These are phyloP conservation scores for Alternaria infectoria DNA, from an alignment of 2,329 filamentous ascomycete genomes.

Conservation along the genomic window DNA sequence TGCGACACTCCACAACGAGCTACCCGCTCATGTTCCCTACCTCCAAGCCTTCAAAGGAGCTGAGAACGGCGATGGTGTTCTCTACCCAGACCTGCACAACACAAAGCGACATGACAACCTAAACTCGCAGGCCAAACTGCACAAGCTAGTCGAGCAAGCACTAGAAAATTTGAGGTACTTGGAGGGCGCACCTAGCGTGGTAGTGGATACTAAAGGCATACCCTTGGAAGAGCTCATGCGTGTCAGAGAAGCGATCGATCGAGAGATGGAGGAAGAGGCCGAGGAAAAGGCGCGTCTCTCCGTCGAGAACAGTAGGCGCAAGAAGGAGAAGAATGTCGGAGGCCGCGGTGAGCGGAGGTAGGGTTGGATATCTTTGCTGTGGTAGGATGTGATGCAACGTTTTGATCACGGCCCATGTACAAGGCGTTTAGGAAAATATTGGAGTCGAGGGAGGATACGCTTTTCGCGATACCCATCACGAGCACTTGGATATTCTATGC, in stretches of 20 bases:
- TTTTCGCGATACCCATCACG: neutral
- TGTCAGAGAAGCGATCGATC: conserved; percentile 72
- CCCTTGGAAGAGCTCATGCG: conserved; percentile 67
- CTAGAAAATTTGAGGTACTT: conserved; percentile 88
- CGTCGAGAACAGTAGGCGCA: conserved; percentile 53
- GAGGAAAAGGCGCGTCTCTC: conserved; percentile 67
- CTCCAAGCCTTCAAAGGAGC: conserved; percentile 82
- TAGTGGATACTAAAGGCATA: conserved; percentile 79
- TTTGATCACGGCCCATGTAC: neutral
- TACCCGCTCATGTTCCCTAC: conserved; percentile 83
- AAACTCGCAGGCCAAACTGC: conserved; percentile 77
- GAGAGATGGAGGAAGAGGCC: conserved; percentile 68
- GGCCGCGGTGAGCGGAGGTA: conserved; percentile 51
- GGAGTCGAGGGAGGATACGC: neutral
- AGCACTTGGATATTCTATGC: neutral
- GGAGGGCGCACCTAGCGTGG: conserved; percentile 74
- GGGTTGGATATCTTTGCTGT: neutral
- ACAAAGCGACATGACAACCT: conserved; percentile 75
- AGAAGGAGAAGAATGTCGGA: conserved; percentile 54
- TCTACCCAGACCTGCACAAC: conserved; percentile 88
- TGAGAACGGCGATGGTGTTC: conserved; percentile 70
- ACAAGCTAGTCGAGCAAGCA: conserved; percentile 77
- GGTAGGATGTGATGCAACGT: neutral
- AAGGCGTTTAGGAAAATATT: neutral
- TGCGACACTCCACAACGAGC: conserved; percentile 71